phyloP scores from a whole-genome alignment of 23 red algal genomes.

The Chondrus crispus region DNA sequence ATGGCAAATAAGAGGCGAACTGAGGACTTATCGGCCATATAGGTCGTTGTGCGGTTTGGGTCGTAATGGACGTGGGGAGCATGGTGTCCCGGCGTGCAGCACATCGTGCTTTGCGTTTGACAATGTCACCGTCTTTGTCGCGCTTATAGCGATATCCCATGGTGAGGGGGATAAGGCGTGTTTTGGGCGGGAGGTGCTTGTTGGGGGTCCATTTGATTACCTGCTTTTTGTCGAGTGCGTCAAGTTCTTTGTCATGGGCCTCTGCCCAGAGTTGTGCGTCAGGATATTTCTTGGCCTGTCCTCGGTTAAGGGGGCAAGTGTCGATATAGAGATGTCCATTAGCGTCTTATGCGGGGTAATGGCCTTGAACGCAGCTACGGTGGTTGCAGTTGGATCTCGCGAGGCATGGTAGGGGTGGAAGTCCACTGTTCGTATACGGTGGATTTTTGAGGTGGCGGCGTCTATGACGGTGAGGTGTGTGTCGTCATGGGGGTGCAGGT shows the following conservation, averaged over 20 bases:
- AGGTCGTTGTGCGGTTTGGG: slow-evolving; percentile 1
- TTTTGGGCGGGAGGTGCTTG: background rate
- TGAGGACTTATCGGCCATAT: background rate
- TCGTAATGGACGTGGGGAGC: background rate
- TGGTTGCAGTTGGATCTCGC: background rate
- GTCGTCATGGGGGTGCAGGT: background rate
- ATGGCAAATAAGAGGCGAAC: background rate
- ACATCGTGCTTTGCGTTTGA: background rate
- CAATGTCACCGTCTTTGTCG: background rate
- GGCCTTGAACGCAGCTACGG: background rate
- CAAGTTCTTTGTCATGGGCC: background rate
- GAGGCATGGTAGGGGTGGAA: background rate
- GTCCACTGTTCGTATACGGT: background rate
- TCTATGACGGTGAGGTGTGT: background rate
- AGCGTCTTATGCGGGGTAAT: background rate
- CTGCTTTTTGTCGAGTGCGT: background rate
- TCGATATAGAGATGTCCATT: background rate
- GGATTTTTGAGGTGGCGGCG: background rate
- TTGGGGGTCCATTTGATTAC: background rate
- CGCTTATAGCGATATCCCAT: background rate
- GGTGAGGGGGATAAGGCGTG: background rate
- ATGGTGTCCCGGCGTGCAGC: background rate
- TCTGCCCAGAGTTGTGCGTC: background rate
- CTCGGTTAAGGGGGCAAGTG: no score
- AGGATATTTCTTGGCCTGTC: background rate